These are phyloP conservation scores for Westerdykella aurantiaca DNA, from an alignment of 2,329 filamentous ascomycete genomes.

Conservation along the genomic window DNA sequence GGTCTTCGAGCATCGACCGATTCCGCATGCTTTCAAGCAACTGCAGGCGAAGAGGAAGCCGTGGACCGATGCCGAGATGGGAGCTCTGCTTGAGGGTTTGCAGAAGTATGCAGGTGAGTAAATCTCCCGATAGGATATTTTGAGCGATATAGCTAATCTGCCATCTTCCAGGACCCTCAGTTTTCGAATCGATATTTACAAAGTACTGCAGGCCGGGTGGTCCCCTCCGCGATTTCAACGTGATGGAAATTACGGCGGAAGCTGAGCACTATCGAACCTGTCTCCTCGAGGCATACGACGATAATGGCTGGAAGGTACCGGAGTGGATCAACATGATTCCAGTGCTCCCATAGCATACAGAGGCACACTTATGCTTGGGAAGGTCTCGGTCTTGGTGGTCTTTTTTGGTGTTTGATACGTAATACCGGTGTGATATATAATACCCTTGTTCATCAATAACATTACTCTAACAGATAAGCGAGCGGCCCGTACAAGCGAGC, in stretches of 20 bases:
- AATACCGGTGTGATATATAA: too few relatives aligned
- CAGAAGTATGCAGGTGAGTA: constrained; percentile 21
- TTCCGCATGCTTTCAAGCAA: constrained; percentile 11
- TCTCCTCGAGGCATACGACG: constrained; percentile 11
- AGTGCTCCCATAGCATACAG: constrained; percentile 7
- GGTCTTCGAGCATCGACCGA: constrained; percentile 33
- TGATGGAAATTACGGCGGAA: constrained; percentile 22
- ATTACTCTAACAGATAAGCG: too few relatives aligned
- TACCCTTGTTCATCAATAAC: too few relatives aligned
- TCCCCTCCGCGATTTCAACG: constrained; percentile 22
- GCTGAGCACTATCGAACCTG: constrained; percentile 17
- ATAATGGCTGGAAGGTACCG: constrained; percentile 17
- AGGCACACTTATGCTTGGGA: too few relatives aligned
- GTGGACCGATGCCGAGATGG: constrained; percentile 31
- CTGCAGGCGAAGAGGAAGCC: constrained; percentile 8
- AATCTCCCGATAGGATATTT: neutral
- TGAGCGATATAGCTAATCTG: constrained; percentile 1
- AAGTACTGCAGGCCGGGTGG: constrained; percentile 21
- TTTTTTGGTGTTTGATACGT: too few relatives aligned
- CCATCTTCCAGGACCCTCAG: constrained; percentile 11
- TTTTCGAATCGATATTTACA: constrained; percentile 26
- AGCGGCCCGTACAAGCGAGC: too few relatives aligned
- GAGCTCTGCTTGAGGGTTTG: constrained; percentile 30
- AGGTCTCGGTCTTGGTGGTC: too few relatives aligned
- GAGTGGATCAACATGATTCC: constrained; percentile 27